These are phyloP conservation scores for Penicillium nordicum DNA, from an alignment of 2,329 filamentous ascomycete species.

Conservation along the genomic window DNA sequence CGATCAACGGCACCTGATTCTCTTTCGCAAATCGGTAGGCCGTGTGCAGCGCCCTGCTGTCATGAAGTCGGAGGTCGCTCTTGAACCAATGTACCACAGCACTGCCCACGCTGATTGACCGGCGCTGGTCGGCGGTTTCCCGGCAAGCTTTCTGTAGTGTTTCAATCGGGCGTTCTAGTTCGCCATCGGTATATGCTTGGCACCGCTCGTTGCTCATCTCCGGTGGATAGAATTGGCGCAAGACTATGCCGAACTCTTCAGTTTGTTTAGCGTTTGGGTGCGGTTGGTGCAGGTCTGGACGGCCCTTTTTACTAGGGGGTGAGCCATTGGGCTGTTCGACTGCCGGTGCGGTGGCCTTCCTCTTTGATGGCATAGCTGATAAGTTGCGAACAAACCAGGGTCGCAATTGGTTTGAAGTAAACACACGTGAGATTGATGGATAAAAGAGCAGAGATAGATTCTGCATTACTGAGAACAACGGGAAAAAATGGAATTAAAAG, in stretches of 20 bases:
- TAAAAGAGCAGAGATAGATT: background rate
- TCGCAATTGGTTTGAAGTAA: background rate
- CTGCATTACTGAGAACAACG: background rate
- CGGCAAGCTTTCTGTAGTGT: conserved; percentile 59
- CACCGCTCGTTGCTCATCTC: conserved; percentile 83
- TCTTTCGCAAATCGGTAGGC: conserved; percentile 66
- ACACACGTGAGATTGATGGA: background rate
- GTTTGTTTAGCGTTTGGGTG: conserved; percentile 40
- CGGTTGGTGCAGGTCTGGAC: conserved; percentile 18
- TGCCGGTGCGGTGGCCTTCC: conserved; percentile 20
- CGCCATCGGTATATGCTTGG: conserved; percentile 66
- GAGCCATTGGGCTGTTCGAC: conserved; percentile 2
- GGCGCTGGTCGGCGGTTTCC: conserved; percentile 57
- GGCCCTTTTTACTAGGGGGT: conserved; percentile 19
- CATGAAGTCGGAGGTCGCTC: conserved; percentile 67
- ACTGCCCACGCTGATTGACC: conserved; percentile 52
- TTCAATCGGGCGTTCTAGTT: conserved; percentile 70
- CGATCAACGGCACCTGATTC: conserved; percentile 67
- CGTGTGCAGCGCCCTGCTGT: conserved; percentile 68
- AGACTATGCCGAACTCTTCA: conserved; percentile 59
- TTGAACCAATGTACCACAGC: conserved; percentile 90
- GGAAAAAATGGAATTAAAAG: background rate
- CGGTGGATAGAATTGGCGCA: conserved; percentile 74
- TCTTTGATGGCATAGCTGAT: conserved; percentile 27
- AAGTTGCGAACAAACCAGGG: background rate